Evolutionary conservation across 2,329 filamentous ascomycete genomes (phyloP).

Genomic region (Aspergillus alliaceus): DNA sequence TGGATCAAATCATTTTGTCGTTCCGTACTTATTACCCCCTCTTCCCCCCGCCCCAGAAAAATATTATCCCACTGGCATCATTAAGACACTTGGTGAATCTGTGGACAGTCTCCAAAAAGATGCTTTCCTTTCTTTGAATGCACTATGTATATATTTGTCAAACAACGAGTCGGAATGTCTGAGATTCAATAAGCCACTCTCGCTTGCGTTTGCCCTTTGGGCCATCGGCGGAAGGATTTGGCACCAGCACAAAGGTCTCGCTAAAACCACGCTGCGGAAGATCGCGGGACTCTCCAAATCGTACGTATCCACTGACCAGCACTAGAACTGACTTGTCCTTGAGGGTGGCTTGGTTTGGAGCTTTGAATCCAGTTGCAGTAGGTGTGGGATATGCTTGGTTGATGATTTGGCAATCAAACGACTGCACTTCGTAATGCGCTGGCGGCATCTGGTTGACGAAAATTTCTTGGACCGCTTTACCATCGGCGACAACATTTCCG

Average conservation of each 20-base stretch:
- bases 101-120: background rate
- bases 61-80: background rate
- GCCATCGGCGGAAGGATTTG: constrained; percentile 58
- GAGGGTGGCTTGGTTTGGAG: constrained; percentile 42
- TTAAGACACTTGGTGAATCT: background rate
- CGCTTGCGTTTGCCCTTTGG: constrained; percentile 56
- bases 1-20: background rate
- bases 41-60: background rate
- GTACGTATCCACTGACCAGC: constrained; percentile 71
- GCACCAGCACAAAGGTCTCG: constrained; percentile 78
- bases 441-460: constrained; percentile 65
- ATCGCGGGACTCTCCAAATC: constrained; percentile 63
- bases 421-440: constrained; percentile 71
- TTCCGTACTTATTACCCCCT: background rate
- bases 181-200: constrained; percentile 68
- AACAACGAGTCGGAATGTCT: constrained; percentile 64
- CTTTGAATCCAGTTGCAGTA: constrained; percentile 37
- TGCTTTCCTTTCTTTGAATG: background rate
- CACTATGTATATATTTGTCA: too few species aligned
- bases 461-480: constrained; percentile 65
- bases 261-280: constrained; percentile 69
- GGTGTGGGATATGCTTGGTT: constrained; percentile 68
- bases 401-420: constrained; percentile 74
- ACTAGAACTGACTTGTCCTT: constrained; percentile 70
- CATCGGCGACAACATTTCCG: constrained; percentile 65